Base-by-base conservation (phyloP, 257 asterid species). In the Fraxinus excelsior region DNA sequence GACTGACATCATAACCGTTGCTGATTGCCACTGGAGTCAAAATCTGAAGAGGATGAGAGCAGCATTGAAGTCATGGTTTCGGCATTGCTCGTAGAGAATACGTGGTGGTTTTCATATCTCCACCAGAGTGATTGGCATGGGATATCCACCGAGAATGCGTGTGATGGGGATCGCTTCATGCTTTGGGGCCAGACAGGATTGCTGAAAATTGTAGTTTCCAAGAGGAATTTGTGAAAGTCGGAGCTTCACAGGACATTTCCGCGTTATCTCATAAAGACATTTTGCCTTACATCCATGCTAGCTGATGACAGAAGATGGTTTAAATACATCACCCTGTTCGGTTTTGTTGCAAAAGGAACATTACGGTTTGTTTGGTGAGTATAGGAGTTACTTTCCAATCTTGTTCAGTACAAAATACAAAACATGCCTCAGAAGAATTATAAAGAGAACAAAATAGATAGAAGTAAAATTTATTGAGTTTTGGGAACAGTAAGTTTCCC, bases 1-100 rank as follows among this genome's bases (percentile, higher is more conserved):
- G 96, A 26, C 53, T 87, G 79, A 75, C 85, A 28, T 80, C 69
- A 32, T 85, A 85, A 91, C 73, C 23, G 40, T 67, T 58, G 58
- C 28, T 4, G 16, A 42, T 23, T 12, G 75, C 65, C 12, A 68
- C 69, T 60, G 21, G 56, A 74, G 38, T 32, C 13, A n/a, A n/a
- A n/a, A n/a, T n/a, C n/a, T 10, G 35, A 51, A 64, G 80, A 72
- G 37, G 32, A 62, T 44, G 67, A 75, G 76, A 58, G 25, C 67
- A 60, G 10, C 32, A 11, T 25, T 60, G 3, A 25, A 60, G 32
- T 60, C 67, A 10, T 26, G 35, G 31, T 62, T 12, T 62, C 26
- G 35, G 26, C 35, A 12, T 62, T 26, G 29, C 68, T 62, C 8
- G n/a, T 25, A 25, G 18, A 62, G 68, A 51, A 70, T 19, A 70